A percentile compares a stretch with the other conserved stretches of the same genome.
Conservation (phyloP, 768 basidiomycete species). For the Suillus luteus region DNA sequence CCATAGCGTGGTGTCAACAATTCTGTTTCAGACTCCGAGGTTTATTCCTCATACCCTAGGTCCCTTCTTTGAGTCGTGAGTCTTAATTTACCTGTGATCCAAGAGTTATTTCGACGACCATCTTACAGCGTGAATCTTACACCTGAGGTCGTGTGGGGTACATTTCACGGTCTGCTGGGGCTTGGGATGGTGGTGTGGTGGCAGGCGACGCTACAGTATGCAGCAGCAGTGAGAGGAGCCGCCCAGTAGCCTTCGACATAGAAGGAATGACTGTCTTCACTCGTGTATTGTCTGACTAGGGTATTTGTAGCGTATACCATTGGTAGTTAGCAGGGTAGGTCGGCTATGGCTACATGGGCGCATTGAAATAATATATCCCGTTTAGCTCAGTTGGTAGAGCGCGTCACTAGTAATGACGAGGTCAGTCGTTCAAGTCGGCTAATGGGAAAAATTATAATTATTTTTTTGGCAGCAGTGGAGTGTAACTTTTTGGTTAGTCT, state of each 20-base stretch:
- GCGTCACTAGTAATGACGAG: conserved; percentile 51
- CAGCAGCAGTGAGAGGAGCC: conserved; percentile 39
- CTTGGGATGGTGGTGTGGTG: conserved; percentile 79
- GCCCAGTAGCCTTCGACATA: background rate
- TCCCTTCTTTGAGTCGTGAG: conserved; percentile 57
- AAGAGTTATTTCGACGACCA: background rate
- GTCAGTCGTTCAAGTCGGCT: conserved; percentile 46
- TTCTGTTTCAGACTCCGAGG: conserved; percentile 74
- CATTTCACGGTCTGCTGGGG: conserved; percentile 68
- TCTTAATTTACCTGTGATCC: conserved; percentile 18
- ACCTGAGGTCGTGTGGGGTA: conserved; percentile 75
- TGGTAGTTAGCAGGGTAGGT: background rate
- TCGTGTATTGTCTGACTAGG: background rate
- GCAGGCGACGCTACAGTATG: conserved; percentile 68
- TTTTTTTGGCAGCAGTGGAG: no score
- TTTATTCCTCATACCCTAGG: conserved; percentile 81
- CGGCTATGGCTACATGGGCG: background rate
- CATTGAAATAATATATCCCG: conserved; percentile 18
- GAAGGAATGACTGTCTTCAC: background rate
- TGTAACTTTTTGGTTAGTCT: background rate
- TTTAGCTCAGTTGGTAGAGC: conserved; percentile 54
- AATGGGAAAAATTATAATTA: conserved; percentile 32
- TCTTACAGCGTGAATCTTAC: conserved; percentile 56
- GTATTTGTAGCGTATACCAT: background rate
- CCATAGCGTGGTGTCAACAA: conserved; percentile 70